Evolutionary conservation across 768 basidiomycete species (phyloP).

Genomic region (Xerocomellus dryophilus): DNA sequence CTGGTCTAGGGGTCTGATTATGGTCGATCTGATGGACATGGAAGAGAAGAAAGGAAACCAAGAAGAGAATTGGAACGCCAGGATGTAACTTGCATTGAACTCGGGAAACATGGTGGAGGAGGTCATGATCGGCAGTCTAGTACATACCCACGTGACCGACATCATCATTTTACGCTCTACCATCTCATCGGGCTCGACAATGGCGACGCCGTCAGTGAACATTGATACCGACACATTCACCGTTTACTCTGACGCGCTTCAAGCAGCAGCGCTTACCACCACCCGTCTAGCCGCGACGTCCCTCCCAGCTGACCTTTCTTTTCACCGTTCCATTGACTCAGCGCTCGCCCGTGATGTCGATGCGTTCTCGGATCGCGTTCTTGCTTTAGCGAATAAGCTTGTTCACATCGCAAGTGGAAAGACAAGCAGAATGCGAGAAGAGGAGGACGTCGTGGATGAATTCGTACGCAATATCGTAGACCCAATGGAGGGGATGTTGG

Average conservation of each 20-base stretch:
- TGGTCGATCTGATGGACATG: slow-evolving; percentile 66
- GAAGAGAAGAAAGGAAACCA: slow-evolving; percentile 76
- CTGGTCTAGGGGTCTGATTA: slow-evolving; percentile 63
- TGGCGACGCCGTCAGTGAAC: slow-evolving; percentile 11
- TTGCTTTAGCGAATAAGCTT: slow-evolving; percentile 64
- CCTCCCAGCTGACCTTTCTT: slow-evolving; percentile 78
- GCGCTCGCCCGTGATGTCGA: slow-evolving; percentile 71
- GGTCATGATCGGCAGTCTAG: too few relatives aligned
- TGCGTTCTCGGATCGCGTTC: slow-evolving; percentile 58
- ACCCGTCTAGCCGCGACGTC: slow-evolving; percentile 55
- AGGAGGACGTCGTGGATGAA: slow-evolving; percentile 83
- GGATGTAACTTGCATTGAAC: slow-evolving; percentile 49
- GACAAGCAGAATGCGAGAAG: slow-evolving; percentile 43
- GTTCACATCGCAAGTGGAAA: slow-evolving; percentile 48
- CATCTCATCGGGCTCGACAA: too few relatives aligned
- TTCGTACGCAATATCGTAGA: slow-evolving; percentile 80
- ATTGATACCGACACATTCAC: slow-evolving; percentile 41
- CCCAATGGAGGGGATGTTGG: slow-evolving; percentile 78
- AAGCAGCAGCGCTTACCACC: slow-evolving; percentile 57
- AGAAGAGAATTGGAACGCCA: slow-evolving; percentile 76
- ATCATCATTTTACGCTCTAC: too few relatives aligned
- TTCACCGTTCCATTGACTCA: slow-evolving; percentile 83
- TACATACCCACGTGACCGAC: too few relatives aligned
- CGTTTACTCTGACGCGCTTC: slow-evolving; percentile 54
- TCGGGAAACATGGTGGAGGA: slow-evolving; percentile 43